Base-by-base conservation (phyloP, 352 stramenopile genomes). In the Pythium grandisporangium region DNA sequence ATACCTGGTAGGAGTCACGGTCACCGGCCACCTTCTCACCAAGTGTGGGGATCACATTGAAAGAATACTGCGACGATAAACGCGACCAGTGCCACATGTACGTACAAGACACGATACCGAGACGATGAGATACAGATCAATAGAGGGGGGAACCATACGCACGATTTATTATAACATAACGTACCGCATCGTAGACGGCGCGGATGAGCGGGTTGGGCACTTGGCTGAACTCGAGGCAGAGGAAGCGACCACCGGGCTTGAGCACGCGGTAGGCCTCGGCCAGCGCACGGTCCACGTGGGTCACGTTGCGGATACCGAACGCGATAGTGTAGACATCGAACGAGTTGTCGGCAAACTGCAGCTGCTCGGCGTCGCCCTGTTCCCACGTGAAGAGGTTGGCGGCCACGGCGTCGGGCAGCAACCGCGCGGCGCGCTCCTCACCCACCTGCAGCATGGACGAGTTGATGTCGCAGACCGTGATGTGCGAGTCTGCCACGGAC, bases 271-370 rank as follows among this genome's bases (percentile, higher is more conserved):
- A 89, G 21, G 96, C 96, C 59, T 99, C 96, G 30, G 66, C 42
- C 10, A 99, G 66, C n/a, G 93, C 87, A 33, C 80, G 78, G 63
- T 98, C 91, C 5, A 98, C 88, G 70, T 99, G 88, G 4, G 96
- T 99, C 20, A 98, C 93, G 65, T 99, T 99, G 16, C 96, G 77
- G 48, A 99, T 95, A 19, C 96, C 96, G 70, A 99, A 99, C 4
- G 96, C 93, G 61, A 99, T 99, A 13, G 96, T 99, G 60, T 99
- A 99, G 19, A 98, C 70, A 66, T 99, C 96, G 61, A 99, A 99
- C 30, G 80, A 87, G 60, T 97, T 83, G 58, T 95, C 76, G 33
- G 84, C 66, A 50, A 99, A 99, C 37, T 75, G 76, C 25, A 99
- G 71, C 40, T 83, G 62, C 73, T 99, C 95, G 2, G 96, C 96